Conservation (phyloP, 2,329 filamentous ascomycete species). For the Fusarium foetens region DNA sequence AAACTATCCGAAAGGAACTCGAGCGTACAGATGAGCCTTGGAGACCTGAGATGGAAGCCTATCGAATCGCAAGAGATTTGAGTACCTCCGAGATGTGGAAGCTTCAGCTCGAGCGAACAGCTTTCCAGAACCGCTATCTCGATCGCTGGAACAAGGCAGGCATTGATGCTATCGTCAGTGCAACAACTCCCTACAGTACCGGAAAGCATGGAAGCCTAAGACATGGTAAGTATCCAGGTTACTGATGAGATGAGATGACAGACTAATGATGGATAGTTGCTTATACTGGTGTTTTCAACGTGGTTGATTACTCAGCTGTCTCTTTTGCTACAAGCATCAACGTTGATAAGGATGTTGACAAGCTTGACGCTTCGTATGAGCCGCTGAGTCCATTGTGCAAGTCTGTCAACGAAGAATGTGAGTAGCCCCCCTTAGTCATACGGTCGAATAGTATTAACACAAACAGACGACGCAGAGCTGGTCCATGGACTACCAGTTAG, state of each 20-base stretch:
- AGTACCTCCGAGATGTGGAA: constrained; percentile 59
- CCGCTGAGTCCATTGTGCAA: constrained; percentile 53
- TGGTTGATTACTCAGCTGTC: constrained; percentile 59
- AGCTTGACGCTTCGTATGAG: constrained; percentile 43
- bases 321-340: constrained; percentile 58
- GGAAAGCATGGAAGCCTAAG: constrained; percentile 56
- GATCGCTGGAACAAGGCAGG: constrained; percentile 58
- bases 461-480: constrained; percentile 50
- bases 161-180: constrained; percentile 72
- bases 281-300: constrained; percentile 62
- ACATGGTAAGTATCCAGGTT: constrained; percentile 50
- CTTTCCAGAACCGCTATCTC: constrained; percentile 58
- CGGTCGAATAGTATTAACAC: background rate
- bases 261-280: constrained; percentile 50
- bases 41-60: constrained; percentile 52
- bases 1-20: constrained; percentile 53
- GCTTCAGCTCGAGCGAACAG: constrained; percentile 57
- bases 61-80: constrained; percentile 50
- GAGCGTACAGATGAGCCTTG: constrained; percentile 56
- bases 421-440: constrained; percentile 33
- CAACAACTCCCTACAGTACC: constrained; percentile 59
- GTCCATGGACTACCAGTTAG: constrained; percentile 57
- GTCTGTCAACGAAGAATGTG: constrained; percentile 55
- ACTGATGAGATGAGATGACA: too few relatives aligned
- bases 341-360: constrained; percentile 55